Percentiles rank a stretch among this genome's conserved stretches.
Conservation (phyloP, 345 rosid species). For the Populus simonii region DNA sequence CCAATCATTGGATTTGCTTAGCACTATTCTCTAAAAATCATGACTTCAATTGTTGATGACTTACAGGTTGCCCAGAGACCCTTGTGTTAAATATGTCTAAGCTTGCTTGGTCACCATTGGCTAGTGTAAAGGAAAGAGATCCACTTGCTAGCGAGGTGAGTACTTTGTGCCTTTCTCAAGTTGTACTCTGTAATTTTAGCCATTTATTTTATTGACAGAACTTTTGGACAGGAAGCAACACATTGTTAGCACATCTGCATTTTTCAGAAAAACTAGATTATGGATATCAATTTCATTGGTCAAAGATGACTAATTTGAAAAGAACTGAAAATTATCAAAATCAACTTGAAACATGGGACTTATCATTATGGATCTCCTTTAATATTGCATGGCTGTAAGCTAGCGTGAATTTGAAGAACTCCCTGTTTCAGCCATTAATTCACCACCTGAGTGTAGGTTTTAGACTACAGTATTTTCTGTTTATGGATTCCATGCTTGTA, state of each 20-base stretch:
- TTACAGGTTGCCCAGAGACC: slow-evolving; percentile 80
- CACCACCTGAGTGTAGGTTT: neutral
- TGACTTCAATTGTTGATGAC: neutral
- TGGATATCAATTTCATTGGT: neutral
- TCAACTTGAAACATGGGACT: neutral
- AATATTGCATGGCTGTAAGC: neutral
- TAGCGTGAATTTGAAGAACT: neutral
- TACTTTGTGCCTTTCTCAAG: neutral
- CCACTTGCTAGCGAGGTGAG: slow-evolving; percentile 95
- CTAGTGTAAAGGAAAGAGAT: slow-evolving; percentile 72
- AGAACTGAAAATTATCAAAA: neutral
- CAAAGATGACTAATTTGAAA: neutral
- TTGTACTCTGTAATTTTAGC: neutral
- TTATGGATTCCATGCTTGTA: neutral
- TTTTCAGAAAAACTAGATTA: neutral
- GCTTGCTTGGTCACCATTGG: slow-evolving; percentile 70
- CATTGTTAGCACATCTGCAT: neutral
- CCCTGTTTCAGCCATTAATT: neutral
- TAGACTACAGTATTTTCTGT: neutral
- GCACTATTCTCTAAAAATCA: neutral
- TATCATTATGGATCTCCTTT: neutral
- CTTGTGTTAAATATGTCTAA: slow-evolving; percentile 81
- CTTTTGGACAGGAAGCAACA: neutral
- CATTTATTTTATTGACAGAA: neutral
- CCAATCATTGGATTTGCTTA: slow-evolving; percentile 8